Conservation (phyloP, 2,329 filamentous ascomycete species). For the Aspergillus fumigatiaffinis region DNA sequence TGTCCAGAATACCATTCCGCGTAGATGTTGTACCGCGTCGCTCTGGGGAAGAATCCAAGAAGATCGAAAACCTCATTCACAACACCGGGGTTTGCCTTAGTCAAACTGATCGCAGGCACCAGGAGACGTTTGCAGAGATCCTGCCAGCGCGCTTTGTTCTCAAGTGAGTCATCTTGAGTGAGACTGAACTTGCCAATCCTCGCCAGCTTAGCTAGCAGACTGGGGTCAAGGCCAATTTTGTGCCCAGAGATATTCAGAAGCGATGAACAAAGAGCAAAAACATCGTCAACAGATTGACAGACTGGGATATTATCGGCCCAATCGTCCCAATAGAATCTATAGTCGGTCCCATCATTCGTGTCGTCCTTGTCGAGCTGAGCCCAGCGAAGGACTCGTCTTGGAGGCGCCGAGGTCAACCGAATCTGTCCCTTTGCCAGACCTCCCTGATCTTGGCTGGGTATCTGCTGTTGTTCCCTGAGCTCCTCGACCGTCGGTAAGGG, state of each 20-base stretch:
- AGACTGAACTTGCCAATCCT: conserved; percentile 78
- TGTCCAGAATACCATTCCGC: conserved; percentile 85
- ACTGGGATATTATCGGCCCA: conserved; percentile 92
- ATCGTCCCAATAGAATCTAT: conserved; percentile 95
- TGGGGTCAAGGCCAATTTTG: conserved; percentile 80
- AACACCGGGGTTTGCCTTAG: conserved; percentile 75
- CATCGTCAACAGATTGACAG: conserved; percentile 84
- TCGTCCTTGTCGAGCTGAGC: conserved; percentile 75
- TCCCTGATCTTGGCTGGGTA: conserved; percentile 59
- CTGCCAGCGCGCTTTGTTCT: conserved; percentile 75
- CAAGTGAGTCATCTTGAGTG: conserved; percentile 62
- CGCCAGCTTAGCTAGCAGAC: conserved; percentile 75
- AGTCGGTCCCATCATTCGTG: conserved; percentile 68
- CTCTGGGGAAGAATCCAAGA: conserved; percentile 71
- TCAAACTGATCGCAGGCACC: conserved; percentile 83
- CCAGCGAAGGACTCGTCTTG: conserved; percentile 74
- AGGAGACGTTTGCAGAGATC: conserved; percentile 78
- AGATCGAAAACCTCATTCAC: conserved; percentile 85
- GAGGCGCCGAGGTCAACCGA: conserved; percentile 55
- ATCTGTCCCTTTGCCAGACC: conserved; percentile 67
- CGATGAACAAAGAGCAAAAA: conserved; percentile 80
- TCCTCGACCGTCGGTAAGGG: conserved; percentile 43
- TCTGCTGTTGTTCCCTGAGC: conserved; percentile 48
- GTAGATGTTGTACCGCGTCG: conserved; percentile 81
- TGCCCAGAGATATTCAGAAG: conserved; percentile 82